Evolutionary conservation across 1,284 basidiomycete species (phyloP).

Genomic region (Puccinia brachypodii): DNA sequence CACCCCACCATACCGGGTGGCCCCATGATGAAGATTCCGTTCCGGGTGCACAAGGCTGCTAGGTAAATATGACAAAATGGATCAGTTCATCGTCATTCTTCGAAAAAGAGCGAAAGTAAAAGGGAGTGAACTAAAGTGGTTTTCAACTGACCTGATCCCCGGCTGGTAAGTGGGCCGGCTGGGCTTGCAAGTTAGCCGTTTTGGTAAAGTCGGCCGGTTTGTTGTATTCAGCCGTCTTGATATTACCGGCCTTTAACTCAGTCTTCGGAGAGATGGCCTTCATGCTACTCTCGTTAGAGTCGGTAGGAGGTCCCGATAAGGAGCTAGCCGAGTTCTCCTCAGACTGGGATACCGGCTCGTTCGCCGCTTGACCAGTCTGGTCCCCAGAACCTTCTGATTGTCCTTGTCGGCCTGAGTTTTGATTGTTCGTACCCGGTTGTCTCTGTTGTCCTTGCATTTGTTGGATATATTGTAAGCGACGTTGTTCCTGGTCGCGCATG

Average conservation of each 20-base stretch:
- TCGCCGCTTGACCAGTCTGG: neutral
- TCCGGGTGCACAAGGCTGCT: slow-evolving; percentile 9
- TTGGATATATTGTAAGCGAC: neutral
- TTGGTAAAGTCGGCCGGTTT: neutral
- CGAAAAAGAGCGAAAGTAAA: neutral
- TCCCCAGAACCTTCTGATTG: neutral
- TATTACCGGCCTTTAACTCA: neutral
- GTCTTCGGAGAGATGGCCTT: neutral
- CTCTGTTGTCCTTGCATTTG: neutral
- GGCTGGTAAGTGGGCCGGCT: neutral
- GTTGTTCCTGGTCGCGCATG: slow-evolving; percentile 6
- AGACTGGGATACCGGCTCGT: neutral
- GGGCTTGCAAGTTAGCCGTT: neutral
- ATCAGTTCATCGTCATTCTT: neutral
- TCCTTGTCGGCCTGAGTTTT: neutral
- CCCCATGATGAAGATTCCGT: neutral
- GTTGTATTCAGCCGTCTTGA: neutral
- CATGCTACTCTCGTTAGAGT: neutral
- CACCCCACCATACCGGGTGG: slow-evolving; percentile 24
- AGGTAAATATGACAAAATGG: neutral
- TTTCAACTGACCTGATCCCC: neutral
- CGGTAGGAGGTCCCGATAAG: neutral
- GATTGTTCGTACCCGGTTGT: neutral
- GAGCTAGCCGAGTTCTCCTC: neutral
- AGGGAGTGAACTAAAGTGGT: neutral